These are phyloP conservation scores for Nakataea oryzae DNA, from an alignment of 2,329 filamentous ascomycete species.

Conservation along the genomic window DNA sequence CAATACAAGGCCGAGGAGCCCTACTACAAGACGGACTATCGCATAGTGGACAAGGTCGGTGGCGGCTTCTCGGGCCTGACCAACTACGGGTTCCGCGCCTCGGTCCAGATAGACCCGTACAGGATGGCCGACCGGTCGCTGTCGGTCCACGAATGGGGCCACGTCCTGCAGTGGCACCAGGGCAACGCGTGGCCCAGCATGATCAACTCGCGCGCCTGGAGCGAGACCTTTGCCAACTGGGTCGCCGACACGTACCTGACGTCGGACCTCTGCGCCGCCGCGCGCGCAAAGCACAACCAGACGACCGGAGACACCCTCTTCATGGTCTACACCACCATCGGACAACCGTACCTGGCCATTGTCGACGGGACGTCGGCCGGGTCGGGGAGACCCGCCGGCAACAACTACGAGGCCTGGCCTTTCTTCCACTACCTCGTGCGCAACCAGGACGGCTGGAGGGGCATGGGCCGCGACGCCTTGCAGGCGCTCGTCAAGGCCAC, in stretches of 20 bases:
- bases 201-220: constrained; percentile 34
- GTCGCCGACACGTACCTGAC: constrained; percentile 37
- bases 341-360: constrained; percentile 34
- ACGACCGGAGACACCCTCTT: constrained; percentile 24
- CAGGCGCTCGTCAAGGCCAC: constrained; percentile 32
- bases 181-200: constrained; percentile 30
- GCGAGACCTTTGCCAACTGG: constrained; percentile 40
- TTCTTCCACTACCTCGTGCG: constrained; percentile 36
- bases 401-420: constrained; percentile 42
- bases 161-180: constrained; percentile 34
- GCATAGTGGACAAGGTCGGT: constrained; percentile 25
- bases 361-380: constrained; percentile 31
- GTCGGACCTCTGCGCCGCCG: constrained; percentile 24
- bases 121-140: constrained; percentile 27
- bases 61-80: constrained; percentile 26
- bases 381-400: constrained; percentile 20
- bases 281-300: constrained; percentile 24
- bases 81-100: constrained; percentile 29
- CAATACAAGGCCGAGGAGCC: constrained; percentile 10
- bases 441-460: constrained; percentile 32
- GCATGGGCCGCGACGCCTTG: constrained; percentile 28
- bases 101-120: constrained; percentile 28
- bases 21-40: constrained; percentile 35
- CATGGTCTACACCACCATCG: constrained; percentile 31
- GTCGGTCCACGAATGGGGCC: constrained; percentile 39